Percentiles rank a stretch among this genome's conserved stretches.
Conservation (phyloP, 2,329 filamentous ascomycete genomes). For the Penicillium janthinellum region DNA sequence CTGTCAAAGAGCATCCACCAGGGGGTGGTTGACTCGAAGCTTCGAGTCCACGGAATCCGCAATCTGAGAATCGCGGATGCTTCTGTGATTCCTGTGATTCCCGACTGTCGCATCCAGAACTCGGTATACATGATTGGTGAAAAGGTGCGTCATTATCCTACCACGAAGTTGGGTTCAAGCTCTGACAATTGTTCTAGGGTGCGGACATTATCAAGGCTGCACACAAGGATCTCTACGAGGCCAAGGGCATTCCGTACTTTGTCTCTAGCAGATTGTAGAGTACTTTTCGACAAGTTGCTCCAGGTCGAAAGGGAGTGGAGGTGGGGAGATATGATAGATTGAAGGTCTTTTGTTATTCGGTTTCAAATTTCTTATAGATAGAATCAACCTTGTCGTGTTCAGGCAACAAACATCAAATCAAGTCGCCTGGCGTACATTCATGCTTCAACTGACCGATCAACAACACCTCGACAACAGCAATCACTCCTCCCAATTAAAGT, state of each 20-base stretch:
- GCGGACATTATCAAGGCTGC: conserved; percentile 33
- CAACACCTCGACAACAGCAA: background rate
- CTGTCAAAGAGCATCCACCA: conserved; percentile 55
- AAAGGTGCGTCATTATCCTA: conserved; percentile 35
- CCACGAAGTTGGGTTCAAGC: background rate
- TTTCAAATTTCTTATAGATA: background rate
- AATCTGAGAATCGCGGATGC: conserved; percentile 60
- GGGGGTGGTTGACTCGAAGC: conserved; percentile 55
- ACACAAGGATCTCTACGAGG: conserved; percentile 29
- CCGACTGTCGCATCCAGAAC: conserved; percentile 62
- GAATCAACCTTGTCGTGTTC: background rate
- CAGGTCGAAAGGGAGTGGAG: background rate
- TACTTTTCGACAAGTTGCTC: too few relatives aligned
- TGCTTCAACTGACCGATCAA: background rate
- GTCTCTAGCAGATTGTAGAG: conserved; percentile 20
- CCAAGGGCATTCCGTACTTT: conserved; percentile 23
- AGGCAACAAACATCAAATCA: background rate
- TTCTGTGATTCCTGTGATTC: conserved; percentile 57
- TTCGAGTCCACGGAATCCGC: conserved; percentile 58
- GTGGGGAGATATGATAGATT: background rate
- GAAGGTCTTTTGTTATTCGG: background rate
- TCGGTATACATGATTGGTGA: conserved; percentile 64
- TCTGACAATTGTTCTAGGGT: conserved; percentile 20
- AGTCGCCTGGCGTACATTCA: too few relatives aligned
- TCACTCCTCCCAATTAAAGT: conserved; percentile 49